Evolutionary conservation across 2,329 filamentous ascomycete species (phyloP), one percentile per base, ranked within the genome.

Genomic region (Penicillium freii): DNA sequence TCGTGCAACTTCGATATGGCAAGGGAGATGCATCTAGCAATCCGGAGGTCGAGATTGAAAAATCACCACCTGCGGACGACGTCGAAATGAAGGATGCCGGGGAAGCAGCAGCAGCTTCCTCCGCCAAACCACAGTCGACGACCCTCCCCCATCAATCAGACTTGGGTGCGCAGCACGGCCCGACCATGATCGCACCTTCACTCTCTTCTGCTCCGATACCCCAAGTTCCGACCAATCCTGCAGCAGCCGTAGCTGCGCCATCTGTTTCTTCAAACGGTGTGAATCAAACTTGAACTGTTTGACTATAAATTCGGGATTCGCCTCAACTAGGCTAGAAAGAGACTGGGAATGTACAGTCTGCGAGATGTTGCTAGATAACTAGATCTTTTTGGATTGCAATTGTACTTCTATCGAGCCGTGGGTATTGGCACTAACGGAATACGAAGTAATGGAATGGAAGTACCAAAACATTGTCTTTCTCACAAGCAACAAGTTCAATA

Each of bases 1-100:
- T 96, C 50, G 88, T 96, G 56, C 92, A 90, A 71, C 80, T 96
- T 15, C 70, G 76, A 65, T 80, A 80, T 62, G 64, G 68, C 53
- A 76, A 75, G 57, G 65, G 66, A 17, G 66, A 69, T 53, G 27
- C 57, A 17, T 51, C 61, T 19, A 62, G 59, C 54, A 63, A 62
- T 45, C 53, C 59, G 10, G 56, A 62, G 29, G 57, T 45, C 17
- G 49, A 63, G 46, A 56, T 53, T 23, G 64, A 67, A 23, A 62
- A 64, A 51, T 58, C 61, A 54, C 64, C 64, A 11, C 62, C 65
- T 43, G 39, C 38, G 8, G 43, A 62, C 39, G 61, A 62, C 40
- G 34, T 25, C 17, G 52, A 59, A 36, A 58, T 62, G 47, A 64
- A 62, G 29, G 51, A 51, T 23, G 42, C 53, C 19, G 50, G 48